Conservation (phyloP, 805 yeast species). For the Saccharomycopsis sp. region DNA sequence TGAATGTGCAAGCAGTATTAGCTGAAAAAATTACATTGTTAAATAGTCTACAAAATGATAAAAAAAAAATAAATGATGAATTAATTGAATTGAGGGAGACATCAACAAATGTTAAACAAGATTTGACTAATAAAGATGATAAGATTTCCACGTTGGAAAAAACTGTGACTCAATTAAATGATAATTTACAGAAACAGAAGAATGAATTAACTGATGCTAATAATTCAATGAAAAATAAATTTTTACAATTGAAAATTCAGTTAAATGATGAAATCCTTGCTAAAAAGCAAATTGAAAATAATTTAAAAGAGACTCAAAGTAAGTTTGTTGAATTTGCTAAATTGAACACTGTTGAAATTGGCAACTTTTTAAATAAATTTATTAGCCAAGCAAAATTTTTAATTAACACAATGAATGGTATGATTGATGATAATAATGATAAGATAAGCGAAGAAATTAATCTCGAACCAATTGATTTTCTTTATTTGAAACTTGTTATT, state of each 20-base stretch:
- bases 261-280: not conserved
- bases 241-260: not conserved
- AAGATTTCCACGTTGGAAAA: not conserved
- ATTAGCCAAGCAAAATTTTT: no score
- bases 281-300: not conserved
- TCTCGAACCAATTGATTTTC: conserved; percentile 20
- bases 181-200: no score
- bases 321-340: not conserved
- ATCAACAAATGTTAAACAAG: conserved; percentile 2
- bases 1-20: not conserved
- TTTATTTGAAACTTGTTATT: conserved; percentile 11
- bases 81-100: not conserved
- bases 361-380: no score
- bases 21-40: not conserved
- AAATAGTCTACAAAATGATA: conserved; percentile 14
- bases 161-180: not conserved
- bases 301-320: not conserved
- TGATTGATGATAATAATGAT: not conserved
- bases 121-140: not conserved
- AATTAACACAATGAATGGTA: not conserved
- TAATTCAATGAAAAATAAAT: not conserved
- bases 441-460: conserved; percentile 12
- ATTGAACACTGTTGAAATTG: not conserved
- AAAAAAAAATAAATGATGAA: conserved; percentile 10
- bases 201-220: no score